Percentiles rank a stretch among this genome's conserved stretches.
phyloP scores from a whole-genome alignment of 2,329 filamentous ascomycete genomes.

The Fusarium camptoceras region DNA sequence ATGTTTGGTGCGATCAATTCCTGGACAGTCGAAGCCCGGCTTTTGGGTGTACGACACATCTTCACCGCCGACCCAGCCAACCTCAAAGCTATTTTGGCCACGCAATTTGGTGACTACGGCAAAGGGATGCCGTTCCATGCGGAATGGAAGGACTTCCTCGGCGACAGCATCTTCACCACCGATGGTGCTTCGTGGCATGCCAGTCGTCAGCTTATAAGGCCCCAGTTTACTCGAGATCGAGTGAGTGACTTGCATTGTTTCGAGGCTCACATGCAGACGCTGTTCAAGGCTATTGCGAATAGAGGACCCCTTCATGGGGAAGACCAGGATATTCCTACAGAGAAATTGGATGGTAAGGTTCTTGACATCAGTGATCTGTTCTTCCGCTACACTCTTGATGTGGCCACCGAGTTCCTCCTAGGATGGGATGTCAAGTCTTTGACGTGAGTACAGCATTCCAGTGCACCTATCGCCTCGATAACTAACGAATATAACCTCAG shows the following conservation, averaged over 20 bases:
- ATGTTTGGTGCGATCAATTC: slow-evolving; percentile 57
- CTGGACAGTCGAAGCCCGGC: slow-evolving; percentile 70
- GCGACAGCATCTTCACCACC: slow-evolving; percentile 81
- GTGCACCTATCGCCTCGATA: neutral
- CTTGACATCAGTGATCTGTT: slow-evolving; percentile 81
- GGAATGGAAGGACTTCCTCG: slow-evolving; percentile 81
- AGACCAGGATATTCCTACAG: slow-evolving; percentile 71
- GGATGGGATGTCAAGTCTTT: slow-evolving; percentile 77
- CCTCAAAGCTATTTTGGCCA: slow-evolving; percentile 89
- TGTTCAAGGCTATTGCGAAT: slow-evolving; percentile 76
- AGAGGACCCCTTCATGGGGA: slow-evolving; percentile 68
- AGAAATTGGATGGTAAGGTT: slow-evolving; percentile 69
- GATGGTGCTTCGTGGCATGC: slow-evolving; percentile 84
- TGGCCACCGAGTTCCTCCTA: slow-evolving; percentile 87
- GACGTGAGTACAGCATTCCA: slow-evolving; percentile 53
- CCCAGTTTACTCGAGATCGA: slow-evolving; percentile 87
- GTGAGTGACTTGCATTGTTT: slow-evolving; percentile 85
- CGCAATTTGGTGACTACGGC: slow-evolving; percentile 86
- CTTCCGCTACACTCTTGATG: slow-evolving; percentile 87
- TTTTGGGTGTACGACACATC: slow-evolving; percentile 70
- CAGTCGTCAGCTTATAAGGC: slow-evolving; percentile 83
- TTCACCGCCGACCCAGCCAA: slow-evolving; percentile 89
- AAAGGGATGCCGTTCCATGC: slow-evolving; percentile 80
- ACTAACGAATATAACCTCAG: slow-evolving; percentile 45
- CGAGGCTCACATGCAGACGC: slow-evolving; percentile 79